phyloP scores from a whole-genome alignment of 306 rosid genomes.

The Lupinus albus region DNA sequence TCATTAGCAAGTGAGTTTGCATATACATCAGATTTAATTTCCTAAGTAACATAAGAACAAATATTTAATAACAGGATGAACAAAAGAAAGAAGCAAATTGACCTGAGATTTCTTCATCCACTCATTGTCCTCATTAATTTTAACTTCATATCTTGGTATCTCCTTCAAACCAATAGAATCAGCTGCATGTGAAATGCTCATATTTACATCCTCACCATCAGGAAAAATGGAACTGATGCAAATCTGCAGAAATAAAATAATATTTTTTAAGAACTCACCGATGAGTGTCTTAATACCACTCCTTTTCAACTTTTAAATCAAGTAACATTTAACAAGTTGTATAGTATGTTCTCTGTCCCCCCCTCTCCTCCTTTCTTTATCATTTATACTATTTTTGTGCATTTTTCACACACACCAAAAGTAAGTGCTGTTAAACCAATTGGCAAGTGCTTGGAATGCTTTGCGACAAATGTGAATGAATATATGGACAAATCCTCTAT shows the following conservation, averaged over 20 bases:
- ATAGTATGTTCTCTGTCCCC: too few species aligned
- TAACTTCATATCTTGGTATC: conserved; percentile 65
- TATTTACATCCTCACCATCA: conserved; percentile 59
- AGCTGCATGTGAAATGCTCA: conserved; percentile 68
- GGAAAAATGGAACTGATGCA: conserved; percentile 68
- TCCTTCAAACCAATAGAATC: conserved; percentile 85
- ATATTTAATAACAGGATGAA: not conserved
- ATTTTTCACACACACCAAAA: too few species aligned
- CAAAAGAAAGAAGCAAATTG: conserved; percentile 36
- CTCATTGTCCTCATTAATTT: conserved; percentile 61
- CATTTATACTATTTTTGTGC: too few species aligned
- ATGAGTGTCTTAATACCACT: not conserved
- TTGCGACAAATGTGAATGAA: not conserved
- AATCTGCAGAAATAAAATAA: conserved; percentile 50
- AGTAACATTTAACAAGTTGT: not conserved
- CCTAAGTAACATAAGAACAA: conserved; percentile 5
- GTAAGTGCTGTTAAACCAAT: too few species aligned
- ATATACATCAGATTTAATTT: conserved; percentile 16
- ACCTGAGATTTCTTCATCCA: conserved; percentile 85
- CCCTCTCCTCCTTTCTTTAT: too few species aligned
- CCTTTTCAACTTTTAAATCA: conserved; percentile 8
- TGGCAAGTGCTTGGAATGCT: not conserved
- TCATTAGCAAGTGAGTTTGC: conserved; percentile 8
- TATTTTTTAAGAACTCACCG: conserved; percentile 26
- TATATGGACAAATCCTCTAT: not conserved